These are phyloP conservation scores for Hymenoscyphus occultus DNA, from an alignment of 2,329 filamentous ascomycete species.

Conservation along the genomic window DNA sequence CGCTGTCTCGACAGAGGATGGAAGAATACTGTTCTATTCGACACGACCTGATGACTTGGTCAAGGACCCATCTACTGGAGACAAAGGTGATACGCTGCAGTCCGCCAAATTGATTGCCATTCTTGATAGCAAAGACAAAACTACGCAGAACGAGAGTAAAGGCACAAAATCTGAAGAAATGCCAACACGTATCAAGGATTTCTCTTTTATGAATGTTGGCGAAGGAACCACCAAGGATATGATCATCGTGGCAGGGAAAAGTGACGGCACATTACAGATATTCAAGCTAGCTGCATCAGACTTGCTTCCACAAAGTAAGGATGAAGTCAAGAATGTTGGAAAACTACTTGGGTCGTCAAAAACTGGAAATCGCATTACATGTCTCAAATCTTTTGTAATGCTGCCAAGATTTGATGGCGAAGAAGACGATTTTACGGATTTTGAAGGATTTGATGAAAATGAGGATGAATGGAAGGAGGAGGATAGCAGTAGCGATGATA, in stretches of 20 bases:
- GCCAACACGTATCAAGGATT: constrained; percentile 82
- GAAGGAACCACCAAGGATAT: constrained; percentile 42
- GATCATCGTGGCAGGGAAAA: constrained; percentile 71
- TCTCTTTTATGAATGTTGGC: constrained; percentile 54
- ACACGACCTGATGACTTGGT: constrained; percentile 53
- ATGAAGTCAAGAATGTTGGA: constrained; percentile 29
- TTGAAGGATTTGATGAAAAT: constrained; percentile 28
- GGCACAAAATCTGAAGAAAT: constrained; percentile 58
- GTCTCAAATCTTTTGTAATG: constrained; percentile 83
- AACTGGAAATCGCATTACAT: constrained; percentile 86
- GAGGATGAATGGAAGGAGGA: constrained; percentile 22
- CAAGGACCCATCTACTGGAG: constrained; percentile 33
- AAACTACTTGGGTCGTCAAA: constrained; percentile 74
- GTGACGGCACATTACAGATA: constrained; percentile 78
- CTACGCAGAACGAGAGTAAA: constrained; percentile 31
- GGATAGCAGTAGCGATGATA: constrained; percentile 32
- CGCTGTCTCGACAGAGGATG: constrained; percentile 85
- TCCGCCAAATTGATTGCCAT: constrained; percentile 70
- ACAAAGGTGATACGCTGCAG: constrained; percentile 47
- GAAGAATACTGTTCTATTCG: constrained; percentile 78
- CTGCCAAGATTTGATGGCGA: constrained; percentile 60
- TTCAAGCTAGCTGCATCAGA: constrained; percentile 58
- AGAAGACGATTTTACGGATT: constrained; percentile 36
- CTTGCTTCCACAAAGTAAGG: constrained; percentile 36
- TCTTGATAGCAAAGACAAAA: constrained; percentile 69